phyloP scores from a whole-genome alignment of 306 rosid species.

The Phaseolus lunatus region DNA sequence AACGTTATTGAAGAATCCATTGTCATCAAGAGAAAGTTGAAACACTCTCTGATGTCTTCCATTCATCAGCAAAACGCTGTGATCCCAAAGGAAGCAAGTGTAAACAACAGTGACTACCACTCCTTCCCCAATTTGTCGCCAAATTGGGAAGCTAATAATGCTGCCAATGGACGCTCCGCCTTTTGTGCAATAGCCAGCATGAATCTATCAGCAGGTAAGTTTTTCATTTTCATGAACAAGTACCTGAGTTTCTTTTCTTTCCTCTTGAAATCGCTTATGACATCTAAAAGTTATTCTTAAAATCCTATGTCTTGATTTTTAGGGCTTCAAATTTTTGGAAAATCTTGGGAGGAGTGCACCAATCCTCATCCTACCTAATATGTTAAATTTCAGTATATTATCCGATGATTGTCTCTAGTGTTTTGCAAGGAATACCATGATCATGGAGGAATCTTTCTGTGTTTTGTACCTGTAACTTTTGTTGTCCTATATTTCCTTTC shows the following conservation, averaged over 20 bases:
- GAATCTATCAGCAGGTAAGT: slow-evolving; percentile 56
- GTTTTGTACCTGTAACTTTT: slow-evolving; percentile 37
- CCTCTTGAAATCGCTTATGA: not conserved
- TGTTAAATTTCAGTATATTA: slow-evolving; percentile 19
- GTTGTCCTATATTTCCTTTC: slow-evolving; percentile 51
- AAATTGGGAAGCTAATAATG: slow-evolving; percentile 66
- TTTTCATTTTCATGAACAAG: not conserved
- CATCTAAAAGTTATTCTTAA: not conserved
- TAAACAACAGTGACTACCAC: slow-evolving; percentile 39
- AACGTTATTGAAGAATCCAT: slow-evolving; percentile 53
- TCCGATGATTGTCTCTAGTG: slow-evolving; percentile 33
- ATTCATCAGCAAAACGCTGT: slow-evolving; percentile 45
- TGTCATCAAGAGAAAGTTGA: slow-evolving; percentile 58
- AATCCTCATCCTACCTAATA: slow-evolving; percentile 45
- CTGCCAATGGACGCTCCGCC: slow-evolving; percentile 45
- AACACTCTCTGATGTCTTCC: slow-evolving; percentile 45
- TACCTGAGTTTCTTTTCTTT: not conserved
- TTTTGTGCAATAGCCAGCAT: slow-evolving; percentile 49
- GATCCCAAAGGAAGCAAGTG: slow-evolving; percentile 54
- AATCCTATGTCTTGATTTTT: slow-evolving; percentile 22
- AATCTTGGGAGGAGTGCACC: slow-evolving; percentile 59
- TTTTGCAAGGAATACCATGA: slow-evolving; percentile 46
- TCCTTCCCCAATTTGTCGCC: slow-evolving; percentile 58
- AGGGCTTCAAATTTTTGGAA: slow-evolving; percentile 63
- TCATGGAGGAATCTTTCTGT: slow-evolving; percentile 42